Percentiles rank a stretch among this genome's conserved stretches.
These are phyloP conservation scores for Boletellus ananiceps DNA, from an alignment of 768 basidiomycete genomes.

Conservation along the genomic window DNA sequence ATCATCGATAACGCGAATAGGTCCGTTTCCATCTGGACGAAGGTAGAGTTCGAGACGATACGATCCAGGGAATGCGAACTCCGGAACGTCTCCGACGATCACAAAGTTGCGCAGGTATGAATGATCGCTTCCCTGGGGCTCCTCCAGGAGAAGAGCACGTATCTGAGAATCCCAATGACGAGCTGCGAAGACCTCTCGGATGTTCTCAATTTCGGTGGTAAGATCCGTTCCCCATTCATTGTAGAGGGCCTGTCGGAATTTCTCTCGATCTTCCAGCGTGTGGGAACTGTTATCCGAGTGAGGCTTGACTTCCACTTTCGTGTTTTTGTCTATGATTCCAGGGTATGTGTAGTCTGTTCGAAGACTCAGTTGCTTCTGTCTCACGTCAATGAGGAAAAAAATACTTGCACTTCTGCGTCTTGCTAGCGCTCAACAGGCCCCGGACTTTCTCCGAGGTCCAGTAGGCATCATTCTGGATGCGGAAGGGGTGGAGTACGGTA, in stretches of 20 bases:
- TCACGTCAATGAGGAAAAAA: background rate
- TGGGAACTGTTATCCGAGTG: too few relatives aligned
- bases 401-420: constrained; percentile 6
- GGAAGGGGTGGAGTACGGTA: constrained; percentile 13
- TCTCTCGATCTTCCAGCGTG: too few relatives aligned
- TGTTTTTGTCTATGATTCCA: constrained; percentile 5
- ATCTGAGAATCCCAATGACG: too few relatives aligned
- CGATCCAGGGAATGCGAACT: constrained; percentile 19
- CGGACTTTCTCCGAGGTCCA: constrained; percentile 15
- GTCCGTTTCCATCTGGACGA: background rate
- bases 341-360: constrained; percentile 20
- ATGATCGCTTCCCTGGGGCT: background rate
- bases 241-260: too few relatives aligned
- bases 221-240: too few relatives aligned
- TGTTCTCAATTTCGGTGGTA: too few relatives aligned
- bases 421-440: background rate
- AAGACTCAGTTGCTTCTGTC: background rate
- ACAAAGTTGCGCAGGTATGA: constrained; percentile 6
- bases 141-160: background rate
- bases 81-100: constrained; percentile 6
- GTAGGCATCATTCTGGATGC: background rate
- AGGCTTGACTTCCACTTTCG: too few relatives aligned
- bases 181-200: too few relatives aligned
- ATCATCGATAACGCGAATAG: constrained; percentile 8
- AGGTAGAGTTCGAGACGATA: constrained; percentile 19